Evolutionary conservation across 257 asterid species (phyloP).

Genomic region (Hygrophila difformis): DNA sequence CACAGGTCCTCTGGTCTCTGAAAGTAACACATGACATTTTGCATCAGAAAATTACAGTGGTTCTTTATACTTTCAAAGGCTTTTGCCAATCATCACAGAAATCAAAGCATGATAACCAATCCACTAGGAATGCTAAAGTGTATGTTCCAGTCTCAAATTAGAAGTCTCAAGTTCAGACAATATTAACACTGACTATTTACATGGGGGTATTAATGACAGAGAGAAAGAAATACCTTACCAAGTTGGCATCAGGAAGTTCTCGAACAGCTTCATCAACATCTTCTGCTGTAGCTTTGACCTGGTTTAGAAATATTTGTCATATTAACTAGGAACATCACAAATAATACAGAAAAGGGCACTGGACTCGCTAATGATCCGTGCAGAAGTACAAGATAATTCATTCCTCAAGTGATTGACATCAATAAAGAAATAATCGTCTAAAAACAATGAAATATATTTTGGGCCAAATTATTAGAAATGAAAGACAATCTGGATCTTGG

Average conservation of each 20-base stretch:
- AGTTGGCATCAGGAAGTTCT: slow-evolving; percentile 99
- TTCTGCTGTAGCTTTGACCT: slow-evolving; percentile 99
- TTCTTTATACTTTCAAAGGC: slow-evolving; percentile 10
- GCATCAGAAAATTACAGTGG: slow-evolving; percentile 23
- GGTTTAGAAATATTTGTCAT: slow-evolving; percentile 15
- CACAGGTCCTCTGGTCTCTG: slow-evolving; percentile 96
- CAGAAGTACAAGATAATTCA: not conserved
- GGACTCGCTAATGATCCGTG: slow-evolving; percentile 1
- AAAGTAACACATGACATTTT: slow-evolving; percentile 22
- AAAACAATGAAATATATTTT: not conserved
- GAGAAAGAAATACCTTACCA: slow-evolving; percentile 86
- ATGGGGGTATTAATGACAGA: slow-evolving; percentile 20
- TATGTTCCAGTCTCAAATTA: too few relatives aligned
- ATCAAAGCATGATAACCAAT: too few relatives aligned
- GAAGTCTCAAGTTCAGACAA: not conserved
- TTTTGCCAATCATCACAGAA: too few relatives aligned
- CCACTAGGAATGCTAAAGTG: too few relatives aligned
- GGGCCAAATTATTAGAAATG: not conserved
- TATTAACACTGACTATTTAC: slow-evolving; percentile 11
- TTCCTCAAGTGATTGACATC: not conserved
- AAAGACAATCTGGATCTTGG: too few relatives aligned
- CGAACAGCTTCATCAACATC: slow-evolving; percentile 92
- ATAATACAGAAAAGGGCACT: not conserved
- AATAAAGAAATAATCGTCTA: not conserved
- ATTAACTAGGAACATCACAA: not conserved